A percentile compares a stretch with the other conserved stretches of the same genome.
These are phyloP conservation scores for Lactarius sanguifluus DNA, from an alignment of 768 basidiomycete genomes.

Conservation along the genomic window DNA sequence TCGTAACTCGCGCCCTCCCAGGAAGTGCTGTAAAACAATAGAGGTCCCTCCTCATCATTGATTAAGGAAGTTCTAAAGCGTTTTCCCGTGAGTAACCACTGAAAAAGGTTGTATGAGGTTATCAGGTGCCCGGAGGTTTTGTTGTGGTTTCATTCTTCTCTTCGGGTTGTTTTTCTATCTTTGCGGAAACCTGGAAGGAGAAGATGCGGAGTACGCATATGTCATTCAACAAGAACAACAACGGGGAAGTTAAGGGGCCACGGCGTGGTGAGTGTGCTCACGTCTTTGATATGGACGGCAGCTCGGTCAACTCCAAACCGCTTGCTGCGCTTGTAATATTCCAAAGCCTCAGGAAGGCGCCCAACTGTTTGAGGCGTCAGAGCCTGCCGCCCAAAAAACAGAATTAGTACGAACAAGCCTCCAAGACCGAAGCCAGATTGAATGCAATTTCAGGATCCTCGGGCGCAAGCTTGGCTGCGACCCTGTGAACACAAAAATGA, in stretches of 20 bases:
- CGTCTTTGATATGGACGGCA: constrained; percentile 80
- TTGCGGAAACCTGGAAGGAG: constrained; percentile 66
- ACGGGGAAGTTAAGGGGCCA: constrained; percentile 19
- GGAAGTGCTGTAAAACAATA: constrained; percentile 29
- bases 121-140: constrained; percentile 17
- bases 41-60: constrained; percentile 16
- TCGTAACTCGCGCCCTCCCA: constrained; percentile 12
- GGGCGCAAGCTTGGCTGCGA: constrained; percentile 78
- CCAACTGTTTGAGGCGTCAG: constrained; percentile 52
- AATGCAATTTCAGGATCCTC: constrained; percentile 91
- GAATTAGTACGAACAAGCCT: constrained; percentile 62
- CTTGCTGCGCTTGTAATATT: constrained; percentile 78
- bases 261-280: constrained; percentile 36
- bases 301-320: constrained; percentile 80
- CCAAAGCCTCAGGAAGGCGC: constrained; percentile 74
- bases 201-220: constrained; percentile 28
- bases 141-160: constrained; percentile 35
- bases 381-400: background rate
- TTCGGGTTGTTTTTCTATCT: constrained; percentile 62
- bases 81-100: constrained; percentile 3
- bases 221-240: constrained; percentile 14
- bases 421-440: constrained; percentile 87
- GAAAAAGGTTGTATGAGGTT: constrained; percentile 12
- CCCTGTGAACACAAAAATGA: constrained; percentile 46
- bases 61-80: constrained; percentile 20